These are phyloP conservation scores for Auxenochlorella pyrenoidosa DNA, from an alignment of 139 green algal genomes.

Conservation along the genomic window DNA sequence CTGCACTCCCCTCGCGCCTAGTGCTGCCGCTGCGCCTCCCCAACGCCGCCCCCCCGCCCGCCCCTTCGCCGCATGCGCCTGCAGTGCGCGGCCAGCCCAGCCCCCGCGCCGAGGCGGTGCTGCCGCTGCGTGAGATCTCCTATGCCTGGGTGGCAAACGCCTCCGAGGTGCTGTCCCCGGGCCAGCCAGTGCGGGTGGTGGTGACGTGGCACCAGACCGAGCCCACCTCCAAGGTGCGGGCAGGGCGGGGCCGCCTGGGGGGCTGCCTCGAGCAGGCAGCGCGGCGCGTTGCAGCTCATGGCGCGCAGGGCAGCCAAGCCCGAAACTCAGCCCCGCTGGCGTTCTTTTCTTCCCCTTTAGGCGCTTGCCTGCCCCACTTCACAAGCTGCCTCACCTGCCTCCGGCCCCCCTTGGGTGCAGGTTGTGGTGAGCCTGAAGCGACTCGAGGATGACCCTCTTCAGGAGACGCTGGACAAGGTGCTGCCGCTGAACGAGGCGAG, in stretches of 20 bases:
- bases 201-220: constrained; percentile 20
- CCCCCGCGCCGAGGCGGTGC: constrained; percentile 31
- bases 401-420: not conserved
- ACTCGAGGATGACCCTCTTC: constrained; percentile 63
- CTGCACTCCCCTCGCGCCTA: not conserved
- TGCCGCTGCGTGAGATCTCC: constrained; percentile 67
- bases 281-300: too few relatives aligned
- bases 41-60: not conserved
- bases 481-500: constrained; percentile 45
- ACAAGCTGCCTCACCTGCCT: too few relatives aligned
- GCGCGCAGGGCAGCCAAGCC: too few relatives aligned
- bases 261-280: not conserved
- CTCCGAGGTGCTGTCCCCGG: constrained; percentile 12
- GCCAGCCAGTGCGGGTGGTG: constrained; percentile 49
- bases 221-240: constrained; percentile 31
- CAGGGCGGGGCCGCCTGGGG: not conserved
- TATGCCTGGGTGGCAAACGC: constrained; percentile 55
- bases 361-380: too few relatives aligned
- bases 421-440: constrained; percentile 59
- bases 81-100: constrained; percentile 26
- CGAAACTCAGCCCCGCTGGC: too few relatives aligned
- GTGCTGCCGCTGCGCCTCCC: not conserved
- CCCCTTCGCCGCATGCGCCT: not conserved
- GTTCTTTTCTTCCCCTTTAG: too few relatives aligned
- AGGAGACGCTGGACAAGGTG: constrained; percentile 62